Conservation (phyloP, 768 basidiomycete species). For the Imleria badia region DNA sequence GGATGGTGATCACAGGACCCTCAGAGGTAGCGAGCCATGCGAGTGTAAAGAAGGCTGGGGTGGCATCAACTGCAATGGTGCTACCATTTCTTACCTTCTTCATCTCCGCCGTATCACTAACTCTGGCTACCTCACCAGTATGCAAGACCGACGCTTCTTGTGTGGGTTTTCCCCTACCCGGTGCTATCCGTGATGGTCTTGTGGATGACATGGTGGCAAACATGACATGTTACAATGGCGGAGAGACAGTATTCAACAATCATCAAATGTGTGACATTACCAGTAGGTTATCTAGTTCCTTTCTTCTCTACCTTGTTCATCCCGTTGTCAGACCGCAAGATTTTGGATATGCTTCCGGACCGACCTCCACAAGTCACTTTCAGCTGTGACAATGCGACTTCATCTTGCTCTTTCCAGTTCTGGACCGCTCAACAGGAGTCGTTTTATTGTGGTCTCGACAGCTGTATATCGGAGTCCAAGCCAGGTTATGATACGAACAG, state of each 20-base stretch:
- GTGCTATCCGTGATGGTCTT: conserved; percentile 38
- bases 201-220: conserved; percentile 46
- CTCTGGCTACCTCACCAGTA: conserved; percentile 47
- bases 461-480: conserved; percentile 53
- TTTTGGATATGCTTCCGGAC: conserved; percentile 86
- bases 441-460: conserved; percentile 87
- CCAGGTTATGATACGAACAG: conserved; percentile 63
- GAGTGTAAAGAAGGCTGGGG: conserved; percentile 94
- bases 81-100: conserved; percentile 17
- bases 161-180: conserved; percentile 67
- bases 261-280: conserved; percentile 99
- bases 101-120: background rate
- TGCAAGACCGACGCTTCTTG: conserved; percentile 85
- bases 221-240: conserved; percentile 95
- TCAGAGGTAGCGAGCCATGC: conserved; percentile 76
- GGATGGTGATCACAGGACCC: conserved; percentile 81
- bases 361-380: conserved; percentile 97
- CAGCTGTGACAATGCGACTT: conserved; percentile 66
- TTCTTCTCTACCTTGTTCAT: background rate
- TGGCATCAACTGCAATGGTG: conserved; percentile 97
- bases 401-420: conserved; percentile 92
- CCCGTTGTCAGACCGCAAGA: conserved; percentile 74
- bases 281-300: conserved; percentile 52
- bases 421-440: conserved; percentile 96
- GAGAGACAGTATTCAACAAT: conserved; percentile 90